Evolutionary conservation across 257 asterid genomes (phyloP), one percentile per base, ranked within the genome.

Genomic region (Mitragyna speciosa): DNA sequence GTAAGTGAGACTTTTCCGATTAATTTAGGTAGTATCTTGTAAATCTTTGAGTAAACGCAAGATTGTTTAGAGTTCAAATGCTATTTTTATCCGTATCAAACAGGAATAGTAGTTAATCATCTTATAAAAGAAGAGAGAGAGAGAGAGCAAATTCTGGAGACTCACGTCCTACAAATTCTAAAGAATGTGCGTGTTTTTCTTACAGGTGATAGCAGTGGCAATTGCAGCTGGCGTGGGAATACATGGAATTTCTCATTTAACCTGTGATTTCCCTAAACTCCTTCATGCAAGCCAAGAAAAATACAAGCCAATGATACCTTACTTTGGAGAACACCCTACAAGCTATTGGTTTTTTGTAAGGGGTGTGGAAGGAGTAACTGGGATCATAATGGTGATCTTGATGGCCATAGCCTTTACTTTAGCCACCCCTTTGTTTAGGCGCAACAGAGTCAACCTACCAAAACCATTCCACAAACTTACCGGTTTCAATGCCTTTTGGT

Each of bases 401-500:
- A 94, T 94, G 98, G 90, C 91, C 6, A 87, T 94, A 77, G 93
- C 98, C 24, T 94, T 94, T 88, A 91, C 97, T 14, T 79, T 94
- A 11, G 98, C 98, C 72, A 87, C 90, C 10, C 96, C 98, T 24
- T 92, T 91, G 92, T 91, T 94, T 47, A 87, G 98, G 72, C 86
- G 98, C 36, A 86, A 82, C 76, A 87, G 41, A 77, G 77, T 92
- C 5, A 84, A 84, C 3, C 59, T 94, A 9, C 98, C 97, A 0
- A 89, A 84, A 26, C 92, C 95, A 5, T 78, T 94, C 30, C 49
- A 91, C 75, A 92, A 91, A 24, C 87, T 94, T 22, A 84, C 98
- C 14, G 98, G 98, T 12, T 94, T 94, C 88, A 94, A 94, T 82
- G 98, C 98, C 63, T 94, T 94, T 76, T 94, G 98, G 98, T 94